A percentile compares a stretch with the other conserved stretches of the same genome.
Conservation (phyloP, 768 basidiomycete species). For the Tephrocybe sp. region DNA sequence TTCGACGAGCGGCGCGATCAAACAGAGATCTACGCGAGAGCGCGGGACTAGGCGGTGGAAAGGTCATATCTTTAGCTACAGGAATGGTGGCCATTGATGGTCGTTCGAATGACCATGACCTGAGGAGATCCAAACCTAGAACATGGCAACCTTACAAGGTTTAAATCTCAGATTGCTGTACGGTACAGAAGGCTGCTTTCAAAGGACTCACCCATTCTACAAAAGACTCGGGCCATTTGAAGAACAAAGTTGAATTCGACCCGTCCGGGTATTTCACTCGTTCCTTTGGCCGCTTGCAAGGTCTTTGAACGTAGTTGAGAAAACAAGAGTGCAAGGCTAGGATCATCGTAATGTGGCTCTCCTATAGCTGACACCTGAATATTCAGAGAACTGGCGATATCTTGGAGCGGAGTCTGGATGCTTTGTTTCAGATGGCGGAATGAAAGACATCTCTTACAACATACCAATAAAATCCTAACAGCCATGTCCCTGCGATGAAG, state of each 20-base stretch:
- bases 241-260: conserved; percentile 95
- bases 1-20: conserved; percentile 55
- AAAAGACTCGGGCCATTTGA: conserved; percentile 92
- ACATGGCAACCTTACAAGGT: conserved; percentile 76
- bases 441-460: conserved; percentile 24
- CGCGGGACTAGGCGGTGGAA: conserved; percentile 46
- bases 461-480: conserved; percentile 85
- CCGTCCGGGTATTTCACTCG: conserved; percentile 83
- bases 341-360: conserved; percentile 91
- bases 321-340: conserved; percentile 87
- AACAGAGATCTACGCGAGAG: conserved; percentile 45
- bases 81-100: conserved; percentile 47
- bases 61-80: conserved; percentile 7
- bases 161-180: neutral
- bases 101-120: conserved; percentile 88
- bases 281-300: conserved; percentile 90
- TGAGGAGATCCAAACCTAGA: conserved; percentile 87
- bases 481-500: conserved; percentile 85
- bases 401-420: conserved; percentile 70
- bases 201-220: conserved; percentile 78
- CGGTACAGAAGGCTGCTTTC: neutral
- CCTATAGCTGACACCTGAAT: conserved; percentile 65
- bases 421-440: neutral
- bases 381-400: conserved; percentile 60
- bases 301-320: conserved; percentile 89